phyloP scores from a whole-genome alignment of 2,329 filamentous ascomycete genomes.

The Cladobotryum protrusum region DNA sequence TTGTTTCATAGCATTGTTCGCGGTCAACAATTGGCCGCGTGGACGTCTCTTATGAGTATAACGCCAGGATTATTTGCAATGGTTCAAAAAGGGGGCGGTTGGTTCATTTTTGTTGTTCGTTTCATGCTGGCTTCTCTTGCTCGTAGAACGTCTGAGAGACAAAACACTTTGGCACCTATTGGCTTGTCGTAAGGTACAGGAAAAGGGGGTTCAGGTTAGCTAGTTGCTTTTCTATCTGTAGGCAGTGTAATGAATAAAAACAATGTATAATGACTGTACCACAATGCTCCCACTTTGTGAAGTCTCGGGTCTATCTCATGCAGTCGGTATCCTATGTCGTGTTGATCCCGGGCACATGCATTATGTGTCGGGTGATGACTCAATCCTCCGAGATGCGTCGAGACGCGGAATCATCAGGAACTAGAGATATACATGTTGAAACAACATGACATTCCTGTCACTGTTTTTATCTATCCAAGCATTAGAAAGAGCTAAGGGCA shows the following conservation, averaged over 20 bases:
- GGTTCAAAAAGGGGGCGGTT: neutral
- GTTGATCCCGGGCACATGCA: no score
- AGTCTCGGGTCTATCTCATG: neutral
- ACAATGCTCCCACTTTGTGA: neutral
- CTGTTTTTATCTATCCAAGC: no score
- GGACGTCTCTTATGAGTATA: neutral
- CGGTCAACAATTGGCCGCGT: neutral
- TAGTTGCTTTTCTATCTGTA: neutral
- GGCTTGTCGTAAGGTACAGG: neutral
- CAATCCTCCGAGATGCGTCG: no score
- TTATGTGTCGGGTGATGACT: no score
- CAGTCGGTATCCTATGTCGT: no score
- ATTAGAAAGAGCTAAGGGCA: neutral
- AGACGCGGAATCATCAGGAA: no score
- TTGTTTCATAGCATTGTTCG: neutral
- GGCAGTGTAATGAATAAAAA: neutral
- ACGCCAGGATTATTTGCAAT: neutral
- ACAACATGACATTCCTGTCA: no score
- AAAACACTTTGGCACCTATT: neutral
- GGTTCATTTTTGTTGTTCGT: neutral
- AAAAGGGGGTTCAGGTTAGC: neutral
- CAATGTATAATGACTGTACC: neutral
- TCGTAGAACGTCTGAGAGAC: neutral
- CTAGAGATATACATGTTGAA: no score
- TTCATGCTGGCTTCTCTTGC: neutral